phyloP scores from a whole-genome alignment of 2,329 filamentous ascomycete species.

The Penicillium sp. region DNA sequence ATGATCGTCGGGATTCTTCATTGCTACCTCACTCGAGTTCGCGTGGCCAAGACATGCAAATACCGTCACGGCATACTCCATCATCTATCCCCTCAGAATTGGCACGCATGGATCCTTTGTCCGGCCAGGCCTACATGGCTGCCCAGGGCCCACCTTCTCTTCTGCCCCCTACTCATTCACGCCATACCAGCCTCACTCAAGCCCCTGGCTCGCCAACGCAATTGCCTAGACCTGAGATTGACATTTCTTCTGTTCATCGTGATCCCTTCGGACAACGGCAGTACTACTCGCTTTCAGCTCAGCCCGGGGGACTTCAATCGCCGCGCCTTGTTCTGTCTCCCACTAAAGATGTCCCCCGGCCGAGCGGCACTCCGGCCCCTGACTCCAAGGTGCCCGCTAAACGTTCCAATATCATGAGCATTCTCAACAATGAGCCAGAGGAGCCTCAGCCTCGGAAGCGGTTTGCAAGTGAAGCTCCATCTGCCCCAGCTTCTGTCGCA shows the following conservation, averaged over 20 bases:
- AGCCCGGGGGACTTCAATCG: constrained; percentile 30
- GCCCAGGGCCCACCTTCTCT: constrained; percentile 28
- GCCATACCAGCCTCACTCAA: constrained; percentile 37
- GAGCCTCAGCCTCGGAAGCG: constrained; percentile 49
- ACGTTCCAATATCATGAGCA: constrained; percentile 52
- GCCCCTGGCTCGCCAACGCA: constrained; percentile 37
- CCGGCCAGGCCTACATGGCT: constrained; percentile 32
- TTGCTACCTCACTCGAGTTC: constrained; percentile 25
- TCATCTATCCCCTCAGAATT: constrained; percentile 29
- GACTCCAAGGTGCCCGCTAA: constrained; percentile 48
- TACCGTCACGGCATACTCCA: constrained; percentile 32
- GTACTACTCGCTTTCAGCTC: constrained; percentile 32
- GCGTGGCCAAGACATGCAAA: constrained; percentile 31
- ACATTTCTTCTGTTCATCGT: constrained; percentile 37
- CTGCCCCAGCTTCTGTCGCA: constrained; percentile 14
- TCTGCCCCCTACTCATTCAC: constrained; percentile 35
- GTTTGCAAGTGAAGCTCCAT: constrained; percentile 41
- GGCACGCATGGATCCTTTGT: constrained; percentile 35
- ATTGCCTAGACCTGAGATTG: constrained; percentile 32
- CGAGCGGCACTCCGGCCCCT: constrained; percentile 32
- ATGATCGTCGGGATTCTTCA: constrained; percentile 39
- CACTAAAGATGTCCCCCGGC: constrained; percentile 37
- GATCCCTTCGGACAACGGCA: constrained; percentile 37
- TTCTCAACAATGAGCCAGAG: constrained; percentile 51
- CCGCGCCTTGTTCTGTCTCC: constrained; percentile 33